These are phyloP conservation scores for Trichomonas vaginalis DNA, from an alignment of 208 protist genomes.

Conservation along the genomic window DNA sequence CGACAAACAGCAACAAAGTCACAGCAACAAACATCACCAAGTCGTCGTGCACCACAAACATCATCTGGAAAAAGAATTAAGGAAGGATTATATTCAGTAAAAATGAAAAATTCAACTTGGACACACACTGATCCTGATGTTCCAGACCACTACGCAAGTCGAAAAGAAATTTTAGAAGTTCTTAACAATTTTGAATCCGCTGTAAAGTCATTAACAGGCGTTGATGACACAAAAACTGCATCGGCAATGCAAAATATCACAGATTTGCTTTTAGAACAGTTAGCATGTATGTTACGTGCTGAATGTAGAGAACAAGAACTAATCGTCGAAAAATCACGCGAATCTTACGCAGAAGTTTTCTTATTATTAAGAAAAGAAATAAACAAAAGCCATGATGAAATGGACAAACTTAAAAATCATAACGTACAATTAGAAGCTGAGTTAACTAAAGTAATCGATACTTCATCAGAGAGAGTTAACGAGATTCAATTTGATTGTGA, in stretches of 20 bases:
- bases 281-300: not conserved
- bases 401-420: not conserved
- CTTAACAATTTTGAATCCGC: not conserved
- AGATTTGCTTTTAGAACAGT: not conserved
- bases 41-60: not conserved
- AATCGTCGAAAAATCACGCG: not conserved
- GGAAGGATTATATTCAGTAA: not conserved
- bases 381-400: not conserved
- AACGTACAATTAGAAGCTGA: not conserved
- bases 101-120: not conserved
- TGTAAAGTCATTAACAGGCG: not conserved
- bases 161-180: not conserved
- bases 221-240: not conserved
- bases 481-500: not conserved
- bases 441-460: not conserved
- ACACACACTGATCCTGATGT: slow-evolving; percentile 5
- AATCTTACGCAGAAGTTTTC: not conserved
- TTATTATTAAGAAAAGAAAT: not conserved
- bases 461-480: not conserved
- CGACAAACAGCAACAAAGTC: not conserved
- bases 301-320: not conserved
- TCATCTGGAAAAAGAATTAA: not conserved
- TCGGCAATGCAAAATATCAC: not conserved
- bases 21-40: not conserved
- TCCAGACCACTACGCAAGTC: not conserved